Conservation (phyloP, 2,329 filamentous ascomycete genomes). For the Colletotrichum theobromicola region DNA sequence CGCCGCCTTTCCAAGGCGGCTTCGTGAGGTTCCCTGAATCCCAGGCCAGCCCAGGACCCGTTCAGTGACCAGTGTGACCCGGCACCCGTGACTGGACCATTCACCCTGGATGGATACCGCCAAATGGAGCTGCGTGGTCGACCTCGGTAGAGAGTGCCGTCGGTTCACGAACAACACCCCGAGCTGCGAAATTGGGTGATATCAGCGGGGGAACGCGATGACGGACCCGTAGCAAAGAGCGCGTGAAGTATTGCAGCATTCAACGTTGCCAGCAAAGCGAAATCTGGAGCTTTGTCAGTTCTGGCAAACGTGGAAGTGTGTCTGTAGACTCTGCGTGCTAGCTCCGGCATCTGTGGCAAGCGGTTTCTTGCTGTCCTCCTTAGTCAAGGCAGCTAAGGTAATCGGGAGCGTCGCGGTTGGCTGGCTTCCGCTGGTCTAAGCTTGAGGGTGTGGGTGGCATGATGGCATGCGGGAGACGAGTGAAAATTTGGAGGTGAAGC, state of each 20-base stretch:
- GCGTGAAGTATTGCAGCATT: neutral
- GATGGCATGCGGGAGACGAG: slow-evolving; percentile 3
- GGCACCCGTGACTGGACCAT: neutral
- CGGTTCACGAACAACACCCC: neutral
- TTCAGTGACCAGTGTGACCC: neutral
- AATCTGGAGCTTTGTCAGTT: neutral
- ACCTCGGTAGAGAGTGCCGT: slow-evolving; percentile 6
- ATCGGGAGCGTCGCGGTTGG: slow-evolving; percentile 16
- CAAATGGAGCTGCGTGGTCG: neutral
- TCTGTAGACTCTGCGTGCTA: neutral
- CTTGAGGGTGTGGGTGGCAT: slow-evolving; percentile 11
- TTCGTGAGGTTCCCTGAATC: neutral
- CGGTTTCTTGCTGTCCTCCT: neutral
- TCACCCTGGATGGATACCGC: neutral
- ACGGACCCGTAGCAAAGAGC: neutral
- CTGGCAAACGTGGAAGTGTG: neutral
- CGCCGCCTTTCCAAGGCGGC: neutral
- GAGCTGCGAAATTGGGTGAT: slow-evolving; percentile 8
- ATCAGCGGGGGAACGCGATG: neutral
- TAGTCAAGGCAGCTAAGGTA: neutral
- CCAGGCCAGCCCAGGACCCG: neutral
- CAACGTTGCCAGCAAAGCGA: neutral
- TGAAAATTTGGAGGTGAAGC: neutral
- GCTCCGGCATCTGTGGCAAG: neutral
- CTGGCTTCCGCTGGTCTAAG: neutral